Evolutionary conservation across 2,329 filamentous ascomycete species (phyloP), one percentile per base, ranked within the genome.

Genomic region (Diplodia sapinea): DNA sequence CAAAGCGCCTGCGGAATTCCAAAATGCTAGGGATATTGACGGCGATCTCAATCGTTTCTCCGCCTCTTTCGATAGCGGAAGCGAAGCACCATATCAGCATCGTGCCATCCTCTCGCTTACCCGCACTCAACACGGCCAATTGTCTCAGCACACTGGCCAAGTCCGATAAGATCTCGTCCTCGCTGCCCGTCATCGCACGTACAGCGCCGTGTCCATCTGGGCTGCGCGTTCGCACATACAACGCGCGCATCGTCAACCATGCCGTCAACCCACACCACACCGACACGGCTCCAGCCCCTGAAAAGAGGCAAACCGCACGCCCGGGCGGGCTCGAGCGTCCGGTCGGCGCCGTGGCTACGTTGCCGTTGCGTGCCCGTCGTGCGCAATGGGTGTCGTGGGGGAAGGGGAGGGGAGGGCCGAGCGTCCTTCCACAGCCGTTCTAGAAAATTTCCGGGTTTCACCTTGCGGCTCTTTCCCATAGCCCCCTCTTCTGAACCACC

Each of bases 371-470:
- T 33, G 13, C 11, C 43, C 36, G 55, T 23, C 13, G 43, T 59
- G 33, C 31, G 31, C 40, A 47, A 47, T 47, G 17, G 3, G 1
- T 47, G 43, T 47, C 43, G 43, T n/a, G 43, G 33, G 43, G 43
- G 43, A 47, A 47, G 43, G 43, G 9, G 38, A 43, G n/a, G n/a
- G 23, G 43, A 13, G 59, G 47, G 4, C 59, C 59, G 59, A 63
- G 59, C 59, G 59, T 38, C 59, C 59, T 63, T 63, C 59, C 43
- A 63, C 23, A 23, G 47, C 20, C 59, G 8, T 63, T 63, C 59
- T 63, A 63, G 59, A 63, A 63, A 51, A 63, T 63, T 63, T 38
- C 59, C 59, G 43, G 38, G 59, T 63, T 63, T 51, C 59, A 63
- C 47, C 12, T 31, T 63, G 59, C 59, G 59, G 59, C 59, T 63